Conservation (phyloP, 2,329 filamentous ascomycete genomes). For the Eutypa lata region DNA sequence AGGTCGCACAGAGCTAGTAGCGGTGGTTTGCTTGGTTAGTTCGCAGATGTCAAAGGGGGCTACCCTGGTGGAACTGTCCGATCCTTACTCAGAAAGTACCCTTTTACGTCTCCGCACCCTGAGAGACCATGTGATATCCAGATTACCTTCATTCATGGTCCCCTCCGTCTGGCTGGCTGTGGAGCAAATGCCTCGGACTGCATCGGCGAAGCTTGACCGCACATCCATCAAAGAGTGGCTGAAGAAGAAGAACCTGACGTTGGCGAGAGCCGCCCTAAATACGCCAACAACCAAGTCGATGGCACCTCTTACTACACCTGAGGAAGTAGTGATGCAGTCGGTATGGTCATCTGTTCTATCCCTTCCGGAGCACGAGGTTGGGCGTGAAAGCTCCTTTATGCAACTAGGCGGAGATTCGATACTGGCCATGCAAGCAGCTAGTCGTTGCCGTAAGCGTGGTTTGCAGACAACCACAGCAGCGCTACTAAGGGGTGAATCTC, state of each 20-base stretch:
- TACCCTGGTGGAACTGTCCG: neutral
- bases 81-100: neutral
- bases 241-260: neutral
- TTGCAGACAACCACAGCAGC: neutral
- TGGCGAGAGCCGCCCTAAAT: neutral
- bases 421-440: neutral
- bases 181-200: slow-evolving; percentile 2
- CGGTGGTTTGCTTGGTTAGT: neutral
- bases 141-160: slow-evolving; percentile 1
- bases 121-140: slow-evolving; percentile 1
- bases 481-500: neutral
- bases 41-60: neutral
- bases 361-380: neutral
- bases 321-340: neutral
- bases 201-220: slow-evolving; percentile 4
- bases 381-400: neutral
- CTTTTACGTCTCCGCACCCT: neutral
- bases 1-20: neutral
- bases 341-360: neutral
- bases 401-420: neutral
- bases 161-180: slow-evolving; percentile 7
- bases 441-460: neutral
- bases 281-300: neutral
- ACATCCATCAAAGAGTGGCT: neutral
- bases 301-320: neutral